Evolutionary conservation across 768 basidiomycete genomes (phyloP), one percentile per base, ranked within the genome.

Genomic region (Cubamyces sp.): DNA sequence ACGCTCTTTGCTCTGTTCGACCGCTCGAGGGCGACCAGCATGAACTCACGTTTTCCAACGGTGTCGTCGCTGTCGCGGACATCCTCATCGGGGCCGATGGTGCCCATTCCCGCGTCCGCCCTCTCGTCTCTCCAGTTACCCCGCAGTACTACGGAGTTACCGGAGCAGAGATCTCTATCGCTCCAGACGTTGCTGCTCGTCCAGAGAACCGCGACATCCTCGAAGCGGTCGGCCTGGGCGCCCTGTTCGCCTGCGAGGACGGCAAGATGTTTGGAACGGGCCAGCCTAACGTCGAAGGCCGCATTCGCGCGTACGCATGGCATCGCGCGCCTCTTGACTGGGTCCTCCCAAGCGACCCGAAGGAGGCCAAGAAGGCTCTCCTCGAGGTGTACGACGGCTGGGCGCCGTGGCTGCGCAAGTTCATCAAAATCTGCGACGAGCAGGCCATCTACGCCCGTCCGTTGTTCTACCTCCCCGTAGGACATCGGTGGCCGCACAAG

Each of bases 1-100:
- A 78, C 74, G 77, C 75, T 16, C 71, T 70, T 58, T 69, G 75
- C 7, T 21, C 64, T 67, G 11, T 62, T 74, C 50, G 61, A 76
- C 28, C 70, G 68, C 47, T 56, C 68, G 39, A 65, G 68, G 12
- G 57, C 57, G 55, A 76, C 76, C 12, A 61, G 54, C 54, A 56
- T 47, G 51, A 66, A n/a, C 34, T 67, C 9, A 55, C 55, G 7
- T 61, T 58, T 51, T 25, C 50, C 3, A 58, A 53, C 45, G 56
- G 55, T 34, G 26, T 43, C 23, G 41, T 59, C 57, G 19, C 42
- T 3, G 42, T 45, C 28, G 49, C 19, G 3, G 57, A 51, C 48
- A 11, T 43, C 57, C 23, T 59, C 14, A 16, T 59, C 14, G 57
- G 57, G 3, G 57, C 57, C n/a, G 57, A 59, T 41, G 57, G 57